phyloP scores from a whole-genome alignment of 495 filamentous ascomycete species.

The Tuber magnatum region DNA sequence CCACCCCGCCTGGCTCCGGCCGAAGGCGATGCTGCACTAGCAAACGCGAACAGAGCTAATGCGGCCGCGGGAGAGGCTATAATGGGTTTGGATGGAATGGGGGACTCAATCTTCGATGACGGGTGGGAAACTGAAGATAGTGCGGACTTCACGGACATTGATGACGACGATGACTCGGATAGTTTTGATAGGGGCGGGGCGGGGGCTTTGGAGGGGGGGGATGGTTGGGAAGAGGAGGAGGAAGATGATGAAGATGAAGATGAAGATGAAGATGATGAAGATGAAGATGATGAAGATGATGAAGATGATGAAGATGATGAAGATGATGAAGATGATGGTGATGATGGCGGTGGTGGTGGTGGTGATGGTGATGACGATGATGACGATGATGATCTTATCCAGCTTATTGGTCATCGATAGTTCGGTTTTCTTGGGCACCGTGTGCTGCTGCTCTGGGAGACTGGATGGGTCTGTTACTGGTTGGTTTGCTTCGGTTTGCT shows the following conservation, averaged over 20 bases:
- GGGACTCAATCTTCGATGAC: constrained; percentile 40
- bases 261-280: constrained; percentile 51
- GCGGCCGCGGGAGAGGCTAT: constrained; percentile 44
- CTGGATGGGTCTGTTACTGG: background rate
- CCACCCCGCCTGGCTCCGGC: constrained; percentile 43
- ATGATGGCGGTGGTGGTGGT: no score
- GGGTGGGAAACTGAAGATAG: constrained; percentile 39
- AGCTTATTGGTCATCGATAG: constrained; percentile 65
- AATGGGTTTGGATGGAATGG: constrained; percentile 43
- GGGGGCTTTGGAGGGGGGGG: constrained; percentile 46
- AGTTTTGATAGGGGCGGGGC: background rate
- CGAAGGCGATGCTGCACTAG: constrained; percentile 55
- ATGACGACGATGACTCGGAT: constrained; percentile 38
- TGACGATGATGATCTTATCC: constrained; percentile 56
- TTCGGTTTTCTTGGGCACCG: background rate
- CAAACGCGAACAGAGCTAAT: constrained; percentile 56
- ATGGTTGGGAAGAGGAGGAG: constrained; percentile 44
- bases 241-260: constrained; percentile 45
- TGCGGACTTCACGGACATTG: constrained; percentile 43
- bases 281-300: constrained; percentile 49
- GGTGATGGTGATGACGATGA: constrained; percentile 49
- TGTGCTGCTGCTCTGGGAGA: background rate
- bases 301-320: constrained; percentile 54
- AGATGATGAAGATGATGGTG: constrained; percentile 3
- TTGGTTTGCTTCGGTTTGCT: background rate